phyloP scores from a whole-genome alignment of 23 red algal species.

The Agarophyton chilense region DNA sequence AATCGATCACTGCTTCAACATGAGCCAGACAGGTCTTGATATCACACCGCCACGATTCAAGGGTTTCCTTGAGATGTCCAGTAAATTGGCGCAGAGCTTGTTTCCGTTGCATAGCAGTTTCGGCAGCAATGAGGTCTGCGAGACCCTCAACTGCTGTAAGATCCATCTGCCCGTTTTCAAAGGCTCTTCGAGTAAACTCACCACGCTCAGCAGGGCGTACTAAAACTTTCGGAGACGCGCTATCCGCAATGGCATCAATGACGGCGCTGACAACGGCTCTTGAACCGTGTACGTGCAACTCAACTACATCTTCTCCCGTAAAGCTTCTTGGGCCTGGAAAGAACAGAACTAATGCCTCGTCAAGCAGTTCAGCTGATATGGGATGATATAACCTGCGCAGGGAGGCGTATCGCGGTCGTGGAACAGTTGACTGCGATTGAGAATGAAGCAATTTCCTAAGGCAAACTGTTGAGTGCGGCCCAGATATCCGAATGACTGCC shows the following conservation, averaged over 20 bases:
- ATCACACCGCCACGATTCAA: constrained; percentile 69
- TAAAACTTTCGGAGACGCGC: not conserved
- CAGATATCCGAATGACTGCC: constrained; percentile 76
- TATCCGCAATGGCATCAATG: constrained; percentile 46
- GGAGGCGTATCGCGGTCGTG: constrained; percentile 27
- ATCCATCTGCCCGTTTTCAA: constrained; percentile 88
- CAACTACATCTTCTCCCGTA: constrained; percentile 96
- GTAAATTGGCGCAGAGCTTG: constrained; percentile 74
- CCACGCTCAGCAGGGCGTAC: constrained; percentile 75
- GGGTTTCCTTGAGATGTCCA: constrained; percentile 58
- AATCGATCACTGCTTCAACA: constrained; percentile 90
- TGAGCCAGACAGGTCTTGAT: constrained; percentile 76
- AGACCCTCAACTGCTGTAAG: constrained; percentile 80
- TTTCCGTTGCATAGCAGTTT: constrained; percentile 73
- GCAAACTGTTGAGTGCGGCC: constrained; percentile 33
- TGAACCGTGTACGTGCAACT: constrained; percentile 94
- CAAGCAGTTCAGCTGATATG: constrained; percentile 65
- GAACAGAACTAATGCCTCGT: constrained; percentile 80
- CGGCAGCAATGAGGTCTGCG: constrained; percentile 87
- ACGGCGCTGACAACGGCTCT: constrained; percentile 80
- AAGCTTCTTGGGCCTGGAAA: constrained; percentile 85
- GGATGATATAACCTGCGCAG: constrained; percentile 60
- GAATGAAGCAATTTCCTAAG: not conserved
- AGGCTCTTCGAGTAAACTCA: constrained; percentile 92
- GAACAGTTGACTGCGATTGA: not conserved